Conservation (phyloP, 1,284 basidiomycete species). For the Sporisorium reilianum region DNA sequence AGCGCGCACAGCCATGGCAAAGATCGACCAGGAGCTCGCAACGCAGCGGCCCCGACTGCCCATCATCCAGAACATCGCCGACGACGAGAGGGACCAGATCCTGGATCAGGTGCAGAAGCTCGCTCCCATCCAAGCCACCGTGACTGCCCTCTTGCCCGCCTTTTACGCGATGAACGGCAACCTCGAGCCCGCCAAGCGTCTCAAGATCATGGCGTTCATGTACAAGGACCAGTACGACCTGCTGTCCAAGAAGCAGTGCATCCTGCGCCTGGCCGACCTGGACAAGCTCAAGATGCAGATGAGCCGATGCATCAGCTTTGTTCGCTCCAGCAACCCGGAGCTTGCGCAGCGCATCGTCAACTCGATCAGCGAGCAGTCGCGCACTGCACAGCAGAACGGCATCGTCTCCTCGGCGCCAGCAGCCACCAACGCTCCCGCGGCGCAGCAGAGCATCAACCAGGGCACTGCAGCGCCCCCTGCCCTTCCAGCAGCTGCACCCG, state of each 20-base stretch:
- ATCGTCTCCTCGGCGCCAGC: slow-evolving; percentile 10
- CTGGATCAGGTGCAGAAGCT: slow-evolving; percentile 61
- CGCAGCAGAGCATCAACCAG: slow-evolving; percentile 5
- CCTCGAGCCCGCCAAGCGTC: slow-evolving; percentile 62
- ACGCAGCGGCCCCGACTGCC: slow-evolving; percentile 53
- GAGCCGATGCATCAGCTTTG: slow-evolving; percentile 67
- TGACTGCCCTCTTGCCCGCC: slow-evolving; percentile 62
- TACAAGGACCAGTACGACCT: slow-evolving; percentile 65
- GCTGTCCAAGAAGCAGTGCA: slow-evolving; percentile 58
- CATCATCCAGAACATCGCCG: slow-evolving; percentile 60
- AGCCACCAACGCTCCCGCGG: slow-evolving; percentile 12
- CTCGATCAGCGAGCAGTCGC: slow-evolving; percentile 40
- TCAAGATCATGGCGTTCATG: slow-evolving; percentile 68
- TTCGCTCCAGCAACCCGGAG: slow-evolving; percentile 61
- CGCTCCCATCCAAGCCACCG: slow-evolving; percentile 58
- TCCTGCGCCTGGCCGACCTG: slow-evolving; percentile 59
- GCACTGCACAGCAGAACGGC: slow-evolving; percentile 39
- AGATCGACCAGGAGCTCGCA: slow-evolving; percentile 55
- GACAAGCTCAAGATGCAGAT: slow-evolving; percentile 68
- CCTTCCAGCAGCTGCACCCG: slow-evolving; percentile 9
- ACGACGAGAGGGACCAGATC: slow-evolving; percentile 58
- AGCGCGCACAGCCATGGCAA: slow-evolving; percentile 52
- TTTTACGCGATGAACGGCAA: slow-evolving; percentile 66
- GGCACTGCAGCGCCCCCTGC: slow-evolving; percentile 5
- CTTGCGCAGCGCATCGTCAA: slow-evolving; percentile 57